Evolutionary conservation across 768 basidiomycete species (phyloP), one percentile per base, ranked within the genome.

Genomic region (Suillus weaverae): DNA sequence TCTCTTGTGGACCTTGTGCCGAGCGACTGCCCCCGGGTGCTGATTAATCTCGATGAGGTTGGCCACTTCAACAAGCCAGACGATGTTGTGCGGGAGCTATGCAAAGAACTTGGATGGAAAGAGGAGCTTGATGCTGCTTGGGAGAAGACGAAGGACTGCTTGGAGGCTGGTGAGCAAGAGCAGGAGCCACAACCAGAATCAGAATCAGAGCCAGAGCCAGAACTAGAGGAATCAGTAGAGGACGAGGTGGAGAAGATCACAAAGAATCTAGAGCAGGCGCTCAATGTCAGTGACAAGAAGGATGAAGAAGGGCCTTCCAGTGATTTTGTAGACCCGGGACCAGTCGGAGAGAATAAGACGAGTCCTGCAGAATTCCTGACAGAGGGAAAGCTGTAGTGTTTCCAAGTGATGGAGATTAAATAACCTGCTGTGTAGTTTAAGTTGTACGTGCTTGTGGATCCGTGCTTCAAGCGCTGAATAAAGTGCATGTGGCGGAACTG

Each of bases 11-110:
- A 79, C 50, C 74, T 84, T 63, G 87, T 90, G 0, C 79, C 81
- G 5, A 65, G 77, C 2, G 68, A 69, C 10, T 93, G 89, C 69
- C 94, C 91, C 3, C 89, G 96, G 2, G 83, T 97, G n/a, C 83
- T 98, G 36, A 88, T 99, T 76, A 97, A 97, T 73, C 81, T 94
- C 51, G 94, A 97, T 65, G 75, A 76, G 2, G 96, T 94, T 2
- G 94, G 95, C 1, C 79, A 86, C 70, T 82, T 92, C 59, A 81
- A 87, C 2, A 76, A 80, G 38, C 69, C 80, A 18, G 82, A 87
- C 62, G 91, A 86, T 2, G 79, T 87, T 51, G 83, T 93, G 13
- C 76, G 78, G 43, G 77, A 86, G 61, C 78, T 95, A 20, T 88
- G 86, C 69, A 77, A 79, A 65, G 85, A 85, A 68, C 82, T 96